Evolutionary conservation across 495 filamentous ascomycete genomes (phyloP).

Genomic region (Penicillium macrosclerotiorum): DNA sequence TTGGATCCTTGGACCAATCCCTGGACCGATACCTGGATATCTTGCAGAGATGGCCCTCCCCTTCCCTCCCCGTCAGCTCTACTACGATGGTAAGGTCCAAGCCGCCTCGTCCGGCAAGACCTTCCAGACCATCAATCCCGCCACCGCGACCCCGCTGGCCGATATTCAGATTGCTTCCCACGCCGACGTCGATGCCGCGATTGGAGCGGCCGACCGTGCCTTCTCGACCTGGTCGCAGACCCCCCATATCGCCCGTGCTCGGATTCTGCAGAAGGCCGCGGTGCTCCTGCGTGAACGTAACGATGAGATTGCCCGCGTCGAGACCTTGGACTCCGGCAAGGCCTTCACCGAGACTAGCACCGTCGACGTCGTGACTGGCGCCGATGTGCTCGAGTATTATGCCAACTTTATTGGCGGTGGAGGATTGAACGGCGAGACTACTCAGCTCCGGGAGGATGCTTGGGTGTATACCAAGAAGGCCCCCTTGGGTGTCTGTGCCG

Average conservation of each 20-base stretch:
- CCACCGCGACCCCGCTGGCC: conserved; percentile 61
- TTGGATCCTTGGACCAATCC: no score
- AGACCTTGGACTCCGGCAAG: conserved; percentile 74
- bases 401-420: conserved; percentile 69
- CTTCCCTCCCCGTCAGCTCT: conserved; percentile 56
- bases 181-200: conserved; percentile 63
- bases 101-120: conserved; percentile 55
- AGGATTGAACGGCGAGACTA: conserved; percentile 66
- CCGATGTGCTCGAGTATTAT: conserved; percentile 76
- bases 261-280: conserved; percentile 69
- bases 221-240: conserved; percentile 68
- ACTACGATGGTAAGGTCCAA: conserved; percentile 64
- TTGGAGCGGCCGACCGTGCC: conserved; percentile 57
- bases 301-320: conserved; percentile 65
- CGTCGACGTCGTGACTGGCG: conserved; percentile 71
- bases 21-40: no score
- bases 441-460: conserved; percentile 64
- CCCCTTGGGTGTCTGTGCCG: conserved; percentile 71
- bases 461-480: conserved; percentile 76
- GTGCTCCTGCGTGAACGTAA: conserved; percentile 63
- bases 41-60: conserved; percentile 36
- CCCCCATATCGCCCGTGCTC: conserved; percentile 60
- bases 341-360: conserved; percentile 72
- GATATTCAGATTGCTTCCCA: conserved; percentile 61
- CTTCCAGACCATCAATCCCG: conserved; percentile 67